phyloP scores from a whole-genome alignment of 768 basidiomycete genomes.

The Gymnopilus junonius region DNA sequence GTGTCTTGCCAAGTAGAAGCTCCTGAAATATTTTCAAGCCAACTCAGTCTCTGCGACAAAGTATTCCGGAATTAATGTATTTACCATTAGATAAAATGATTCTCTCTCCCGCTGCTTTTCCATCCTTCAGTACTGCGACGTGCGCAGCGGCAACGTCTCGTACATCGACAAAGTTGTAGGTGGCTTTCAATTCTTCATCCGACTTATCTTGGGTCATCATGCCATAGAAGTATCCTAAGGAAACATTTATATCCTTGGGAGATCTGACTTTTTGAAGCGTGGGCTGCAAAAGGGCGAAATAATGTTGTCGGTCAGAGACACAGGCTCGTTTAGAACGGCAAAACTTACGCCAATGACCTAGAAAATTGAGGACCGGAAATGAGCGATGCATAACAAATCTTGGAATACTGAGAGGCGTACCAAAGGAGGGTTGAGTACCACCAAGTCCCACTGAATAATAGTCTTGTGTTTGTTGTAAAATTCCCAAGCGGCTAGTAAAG shows the following conservation, averaged over 20 bases:
- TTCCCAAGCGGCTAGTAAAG: slow-evolving; percentile 41
- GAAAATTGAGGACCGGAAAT: not conserved
- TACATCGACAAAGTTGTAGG: slow-evolving; percentile 48
- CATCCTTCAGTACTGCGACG: slow-evolving; percentile 49
- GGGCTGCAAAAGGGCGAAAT: slow-evolving; percentile 38
- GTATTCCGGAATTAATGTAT: not conserved
- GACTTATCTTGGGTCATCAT: slow-evolving; percentile 22
- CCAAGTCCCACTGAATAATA: slow-evolving; percentile 52
- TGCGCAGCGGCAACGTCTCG: slow-evolving; percentile 62
- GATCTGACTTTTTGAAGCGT: slow-evolving; percentile 39
- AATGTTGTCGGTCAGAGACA: slow-evolving; percentile 28
- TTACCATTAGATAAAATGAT: slow-evolving; percentile 49
- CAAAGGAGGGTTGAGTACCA: slow-evolving; percentile 53
- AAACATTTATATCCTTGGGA: not conserved
- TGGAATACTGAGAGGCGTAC: not conserved
- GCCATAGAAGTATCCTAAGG: slow-evolving; percentile 23
- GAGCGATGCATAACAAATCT: not conserved
- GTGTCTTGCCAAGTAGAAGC: not conserved
- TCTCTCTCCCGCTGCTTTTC: slow-evolving; percentile 57
- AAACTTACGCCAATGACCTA: slow-evolving; percentile 12
- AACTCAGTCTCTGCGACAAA: not conserved
- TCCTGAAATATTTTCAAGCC: not conserved
- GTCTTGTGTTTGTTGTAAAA: slow-evolving; percentile 46
- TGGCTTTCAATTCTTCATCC: slow-evolving; percentile 14
- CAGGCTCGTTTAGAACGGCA: not conserved